These are phyloP conservation scores for Hypoxylon sp. DNA, from an alignment of 2,329 filamentous ascomycete genomes.

Conservation along the genomic window DNA sequence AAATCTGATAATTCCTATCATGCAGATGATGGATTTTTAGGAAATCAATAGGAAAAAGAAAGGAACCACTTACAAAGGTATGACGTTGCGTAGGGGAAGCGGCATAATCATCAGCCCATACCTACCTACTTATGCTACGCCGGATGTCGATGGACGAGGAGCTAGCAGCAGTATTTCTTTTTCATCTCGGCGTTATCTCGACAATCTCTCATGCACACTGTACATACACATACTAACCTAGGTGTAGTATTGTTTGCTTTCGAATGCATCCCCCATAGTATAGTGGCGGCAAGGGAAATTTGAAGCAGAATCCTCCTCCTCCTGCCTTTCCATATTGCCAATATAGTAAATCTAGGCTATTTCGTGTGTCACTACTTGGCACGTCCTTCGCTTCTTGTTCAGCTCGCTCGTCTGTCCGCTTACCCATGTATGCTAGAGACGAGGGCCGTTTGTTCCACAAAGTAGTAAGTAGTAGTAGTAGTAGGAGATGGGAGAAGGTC, in stretches of 20 bases:
- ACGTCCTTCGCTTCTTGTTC: constrained; percentile 7
- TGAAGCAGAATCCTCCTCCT: not conserved
- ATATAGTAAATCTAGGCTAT: constrained; percentile 14
- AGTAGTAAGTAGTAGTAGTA: too few species aligned
- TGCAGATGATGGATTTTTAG: constrained; percentile 11
- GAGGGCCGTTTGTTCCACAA: too few species aligned
- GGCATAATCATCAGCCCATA: constrained; percentile 18
- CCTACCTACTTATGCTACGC: too few species aligned
- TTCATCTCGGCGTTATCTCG: not conserved
- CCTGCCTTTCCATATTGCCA: too few species aligned
- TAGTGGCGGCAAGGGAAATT: not conserved
- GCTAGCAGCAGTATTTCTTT: too few species aligned
- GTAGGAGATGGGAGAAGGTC: too few species aligned
- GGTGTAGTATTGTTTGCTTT: constrained; percentile 9
- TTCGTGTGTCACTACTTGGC: constrained; percentile 23
- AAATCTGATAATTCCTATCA: not conserved
- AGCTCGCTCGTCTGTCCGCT: not conserved
- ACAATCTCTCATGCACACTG: too few species aligned
- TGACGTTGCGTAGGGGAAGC: constrained; percentile 23
- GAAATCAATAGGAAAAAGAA: constrained; percentile 3
- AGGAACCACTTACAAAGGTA: constrained; percentile 6
- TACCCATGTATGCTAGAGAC: too few species aligned
- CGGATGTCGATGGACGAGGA: too few species aligned
- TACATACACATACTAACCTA: constrained; percentile 1
- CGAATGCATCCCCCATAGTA: constrained; percentile 6